Conservation (phyloP, 163 green algal genomes). For the Scenedesmus sp. region DNA sequence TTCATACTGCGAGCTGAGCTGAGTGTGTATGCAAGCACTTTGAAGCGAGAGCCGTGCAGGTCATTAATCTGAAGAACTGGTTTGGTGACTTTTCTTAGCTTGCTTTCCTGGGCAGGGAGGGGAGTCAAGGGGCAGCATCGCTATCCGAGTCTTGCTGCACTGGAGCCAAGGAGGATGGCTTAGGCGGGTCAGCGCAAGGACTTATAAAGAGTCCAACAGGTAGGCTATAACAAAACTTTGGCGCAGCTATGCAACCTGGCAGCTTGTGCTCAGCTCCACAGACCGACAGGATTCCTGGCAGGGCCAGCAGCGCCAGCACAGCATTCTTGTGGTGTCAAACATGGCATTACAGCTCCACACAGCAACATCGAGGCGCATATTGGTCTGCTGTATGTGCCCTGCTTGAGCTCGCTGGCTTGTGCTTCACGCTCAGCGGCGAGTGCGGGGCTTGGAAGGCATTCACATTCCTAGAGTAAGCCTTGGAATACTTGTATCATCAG, state of each 20-base stretch:
- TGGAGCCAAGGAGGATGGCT: not conserved
- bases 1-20: not conserved
- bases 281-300: not conserved
- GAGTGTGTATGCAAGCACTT: conserved; percentile 1
- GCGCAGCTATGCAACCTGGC: not conserved
- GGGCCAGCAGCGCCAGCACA: not conserved
- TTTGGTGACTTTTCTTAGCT: not conserved
- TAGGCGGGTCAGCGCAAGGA: not conserved
- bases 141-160: conserved; percentile 17
- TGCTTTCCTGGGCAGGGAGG: not conserved
- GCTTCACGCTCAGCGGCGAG: not conserved
- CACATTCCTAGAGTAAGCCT: not conserved
- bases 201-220: not conserved
- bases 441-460: not conserved
- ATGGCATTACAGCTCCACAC: not conserved
- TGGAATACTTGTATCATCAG: not conserved
- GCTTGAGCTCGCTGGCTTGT: conserved; percentile 7
- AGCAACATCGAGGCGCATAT: not conserved
- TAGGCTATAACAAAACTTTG: not conserved
- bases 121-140: conserved; percentile 15
- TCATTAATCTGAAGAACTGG: not conserved
- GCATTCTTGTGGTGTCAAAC: not conserved
- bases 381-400: not conserved
- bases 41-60: not conserved
- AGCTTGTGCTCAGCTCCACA: conserved; percentile 1